These are phyloP conservation scores for Plasmodium blacklocki DNA, from an alignment of 169 alveolate species.

Conservation along the genomic window DNA sequence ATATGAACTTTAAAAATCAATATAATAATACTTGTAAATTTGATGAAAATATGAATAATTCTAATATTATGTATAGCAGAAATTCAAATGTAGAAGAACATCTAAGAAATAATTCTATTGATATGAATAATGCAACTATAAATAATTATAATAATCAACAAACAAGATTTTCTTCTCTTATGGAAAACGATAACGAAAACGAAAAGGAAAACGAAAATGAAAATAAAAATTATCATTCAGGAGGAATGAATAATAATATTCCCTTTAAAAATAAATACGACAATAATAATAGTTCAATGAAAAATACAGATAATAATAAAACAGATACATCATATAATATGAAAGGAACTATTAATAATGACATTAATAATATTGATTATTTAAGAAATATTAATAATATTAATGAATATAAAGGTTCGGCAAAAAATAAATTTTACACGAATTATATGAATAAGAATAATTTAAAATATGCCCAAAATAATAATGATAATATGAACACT, in stretches of 20 bases:
- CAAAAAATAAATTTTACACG: conserved; percentile 2
- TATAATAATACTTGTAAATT: conserved; percentile 30
- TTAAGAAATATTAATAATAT: neutral
- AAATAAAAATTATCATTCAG: neutral
- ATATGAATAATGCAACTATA: conserved; percentile 5
- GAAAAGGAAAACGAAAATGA: conserved; percentile 12
- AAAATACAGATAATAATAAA: conserved; percentile 4
- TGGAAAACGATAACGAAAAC: conserved; percentile 19
- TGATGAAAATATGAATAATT: conserved; percentile 22
- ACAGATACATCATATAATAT: conserved; percentile 11
- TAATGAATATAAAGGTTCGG: neutral
- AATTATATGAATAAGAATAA: conserved; percentile 4
- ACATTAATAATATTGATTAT: neutral
- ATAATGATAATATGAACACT: neutral
- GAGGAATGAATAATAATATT: conserved; percentile 21
- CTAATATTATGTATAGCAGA: neutral
- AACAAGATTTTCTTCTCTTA: conserved; percentile 14
- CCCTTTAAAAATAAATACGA: conserved; percentile 6
- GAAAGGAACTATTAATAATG: conserved; percentile 19
- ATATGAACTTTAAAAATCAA: conserved; percentile 33
- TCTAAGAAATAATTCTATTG: conserved; percentile 10
- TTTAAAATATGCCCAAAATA: neutral
- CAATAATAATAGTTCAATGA: conserved; percentile 9
- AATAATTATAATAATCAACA: conserved; percentile 23
- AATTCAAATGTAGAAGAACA: conserved; percentile 28